phyloP scores from a whole-genome alignment of 208 protist species.

The Borovskyia barvae region DNA sequence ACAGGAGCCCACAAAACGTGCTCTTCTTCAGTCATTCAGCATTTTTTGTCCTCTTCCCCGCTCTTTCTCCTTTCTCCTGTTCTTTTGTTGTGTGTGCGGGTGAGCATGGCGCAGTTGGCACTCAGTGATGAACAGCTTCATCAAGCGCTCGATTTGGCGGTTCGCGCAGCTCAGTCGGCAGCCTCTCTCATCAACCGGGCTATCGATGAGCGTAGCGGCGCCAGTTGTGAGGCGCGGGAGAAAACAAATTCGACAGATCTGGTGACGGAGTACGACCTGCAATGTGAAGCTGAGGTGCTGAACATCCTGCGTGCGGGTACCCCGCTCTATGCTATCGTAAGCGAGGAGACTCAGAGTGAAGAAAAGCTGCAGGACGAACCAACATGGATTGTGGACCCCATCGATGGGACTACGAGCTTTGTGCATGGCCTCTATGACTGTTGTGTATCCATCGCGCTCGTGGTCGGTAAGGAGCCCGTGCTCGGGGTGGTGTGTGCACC shows the following conservation, averaged over 20 bases:
- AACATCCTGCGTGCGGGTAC: slow-evolving; percentile 51
- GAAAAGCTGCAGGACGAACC: slow-evolving; percentile 40
- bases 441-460: slow-evolving; percentile 83
- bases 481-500: slow-evolving; percentile 81
- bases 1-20: too few species aligned
- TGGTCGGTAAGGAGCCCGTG: slow-evolving; percentile 63
- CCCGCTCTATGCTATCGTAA: slow-evolving; percentile 64
- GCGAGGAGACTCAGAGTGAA: slow-evolving; percentile 52
- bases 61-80: slow-evolving; percentile 1
- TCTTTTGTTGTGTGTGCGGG: background rate
- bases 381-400: slow-evolving; percentile 86
- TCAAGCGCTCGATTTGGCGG: slow-evolving; percentile 55
- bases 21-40: too few species aligned
- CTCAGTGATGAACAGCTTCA: slow-evolving; percentile 61
- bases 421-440: slow-evolving; percentile 84
- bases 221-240: slow-evolving; percentile 25
- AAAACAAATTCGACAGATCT: slow-evolving; percentile 60
- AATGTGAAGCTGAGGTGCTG: slow-evolving; percentile 77
- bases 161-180: slow-evolving; percentile 54
- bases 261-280: slow-evolving; percentile 74
- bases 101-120: slow-evolving; percentile 15
- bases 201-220: slow-evolving; percentile 45
- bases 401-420: slow-evolving; percentile 81
- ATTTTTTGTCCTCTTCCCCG: background rate
- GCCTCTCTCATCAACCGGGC: slow-evolving; percentile 57